Evolutionary conservation across 768 basidiomycete species (phyloP).

Genomic region (Pisolithus tinctorius): DNA sequence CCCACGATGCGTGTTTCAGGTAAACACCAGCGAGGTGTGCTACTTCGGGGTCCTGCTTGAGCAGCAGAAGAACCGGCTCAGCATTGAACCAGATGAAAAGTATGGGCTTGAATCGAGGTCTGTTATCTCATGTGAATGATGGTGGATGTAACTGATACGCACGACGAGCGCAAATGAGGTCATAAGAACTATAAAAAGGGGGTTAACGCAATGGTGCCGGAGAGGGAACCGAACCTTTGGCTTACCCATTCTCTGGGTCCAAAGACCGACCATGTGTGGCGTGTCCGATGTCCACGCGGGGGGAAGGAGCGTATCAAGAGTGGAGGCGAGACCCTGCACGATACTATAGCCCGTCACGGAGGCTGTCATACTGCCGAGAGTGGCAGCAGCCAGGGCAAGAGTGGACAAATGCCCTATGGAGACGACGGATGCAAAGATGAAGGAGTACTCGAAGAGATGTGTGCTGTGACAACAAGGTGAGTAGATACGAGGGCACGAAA

Average conservation of each 20-base stretch:
- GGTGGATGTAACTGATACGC: slow-evolving; percentile 19
- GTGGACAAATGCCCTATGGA: slow-evolving; percentile 91
- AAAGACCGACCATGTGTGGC: slow-evolving; percentile 81
- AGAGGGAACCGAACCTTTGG: slow-evolving; percentile 4
- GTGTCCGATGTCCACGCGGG: slow-evolving; percentile 89
- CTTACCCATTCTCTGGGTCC: slow-evolving; percentile 85
- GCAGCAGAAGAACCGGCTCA: slow-evolving; percentile 66
- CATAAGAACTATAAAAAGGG: slow-evolving; percentile 45
- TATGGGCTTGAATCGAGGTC: slow-evolving; percentile 36
- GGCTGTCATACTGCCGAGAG: slow-evolving; percentile 67
- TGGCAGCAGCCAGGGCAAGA: slow-evolving; percentile 78
- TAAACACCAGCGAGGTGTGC: slow-evolving; percentile 72
- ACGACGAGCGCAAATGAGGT: slow-evolving; percentile 55
- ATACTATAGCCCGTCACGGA: slow-evolving; percentile 55
- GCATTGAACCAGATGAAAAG: slow-evolving; percentile 75
- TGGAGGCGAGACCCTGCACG: slow-evolving; percentile 73
- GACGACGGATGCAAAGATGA: slow-evolving; percentile 77
- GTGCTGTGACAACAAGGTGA: slow-evolving; percentile 38
- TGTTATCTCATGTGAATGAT: not conserved
- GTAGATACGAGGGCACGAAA: not conserved
- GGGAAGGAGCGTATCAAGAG: slow-evolving; percentile 90
- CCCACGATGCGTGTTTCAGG: slow-evolving; percentile 67
- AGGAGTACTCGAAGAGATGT: slow-evolving; percentile 78
- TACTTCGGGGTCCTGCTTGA: slow-evolving; percentile 80
- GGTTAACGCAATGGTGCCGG: slow-evolving; percentile 2